A percentile compares a stretch with the other conserved stretches of the same genome.
phyloP scores from a whole-genome alignment of 768 basidiomycete species.

The Leccinum imitatum region DNA sequence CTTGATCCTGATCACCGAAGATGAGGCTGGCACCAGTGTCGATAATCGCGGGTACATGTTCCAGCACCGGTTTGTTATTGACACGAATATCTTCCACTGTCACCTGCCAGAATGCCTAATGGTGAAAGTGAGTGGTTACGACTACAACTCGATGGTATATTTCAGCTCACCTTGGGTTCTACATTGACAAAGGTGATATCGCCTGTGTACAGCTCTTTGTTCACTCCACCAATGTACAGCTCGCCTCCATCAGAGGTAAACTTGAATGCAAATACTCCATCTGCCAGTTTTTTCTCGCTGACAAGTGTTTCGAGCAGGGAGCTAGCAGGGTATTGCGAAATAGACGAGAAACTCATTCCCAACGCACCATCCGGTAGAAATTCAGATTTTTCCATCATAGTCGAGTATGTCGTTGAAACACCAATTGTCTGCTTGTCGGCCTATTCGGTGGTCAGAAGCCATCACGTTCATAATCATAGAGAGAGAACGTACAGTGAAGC shows the following conservation, averaged over 20 bases:
- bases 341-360: neutral
- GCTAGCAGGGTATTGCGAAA: neutral
- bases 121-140: no score
- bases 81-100: no score
- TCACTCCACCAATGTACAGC: neutral
- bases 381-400: neutral
- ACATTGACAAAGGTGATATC: neutral
- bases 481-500: neutral
- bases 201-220: neutral
- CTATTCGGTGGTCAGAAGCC: neutral
- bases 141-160: neutral
- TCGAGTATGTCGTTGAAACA: neutral
- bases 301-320: neutral
- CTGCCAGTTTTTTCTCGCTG: neutral
- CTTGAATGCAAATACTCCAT: neutral
- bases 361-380: neutral
- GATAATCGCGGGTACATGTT: neutral
- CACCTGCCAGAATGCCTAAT: no score
- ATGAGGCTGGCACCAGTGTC: neutral
- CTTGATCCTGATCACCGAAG: neutral
- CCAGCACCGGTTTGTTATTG: no score
- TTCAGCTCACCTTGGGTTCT: neutral
- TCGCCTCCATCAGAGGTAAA: neutral
- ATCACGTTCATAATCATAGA: neutral
- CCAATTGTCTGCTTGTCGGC: neutral